A percentile compares a stretch with the other conserved stretches of the same genome.
Conservation (phyloP, 495 filamentous ascomycete species). For the Penicillium manginii region DNA sequence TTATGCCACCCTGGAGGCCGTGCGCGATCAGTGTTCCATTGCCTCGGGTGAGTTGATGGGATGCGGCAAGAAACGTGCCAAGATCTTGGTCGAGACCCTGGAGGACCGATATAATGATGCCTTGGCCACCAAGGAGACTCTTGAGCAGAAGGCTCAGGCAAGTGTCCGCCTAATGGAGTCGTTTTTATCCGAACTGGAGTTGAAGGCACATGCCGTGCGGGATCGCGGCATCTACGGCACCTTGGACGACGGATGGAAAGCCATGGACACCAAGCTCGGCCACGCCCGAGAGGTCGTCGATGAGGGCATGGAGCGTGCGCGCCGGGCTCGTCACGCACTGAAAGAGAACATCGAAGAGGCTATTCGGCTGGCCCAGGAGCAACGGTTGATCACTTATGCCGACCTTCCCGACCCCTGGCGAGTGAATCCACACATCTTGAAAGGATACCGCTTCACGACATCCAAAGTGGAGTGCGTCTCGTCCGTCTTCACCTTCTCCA, state of each 20-base stretch:
- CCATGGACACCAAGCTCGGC: slow-evolving; percentile 73
- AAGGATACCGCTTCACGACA: slow-evolving; percentile 90
- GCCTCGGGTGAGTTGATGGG: slow-evolving; percentile 92
- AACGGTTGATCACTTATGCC: slow-evolving; percentile 83
- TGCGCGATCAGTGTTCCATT: slow-evolving; percentile 83
- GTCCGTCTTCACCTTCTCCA: slow-evolving; percentile 81
- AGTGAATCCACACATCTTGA: slow-evolving; percentile 89
- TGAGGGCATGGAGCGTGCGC: slow-evolving; percentile 79
- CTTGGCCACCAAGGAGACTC: slow-evolving; percentile 79
- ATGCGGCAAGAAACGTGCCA: slow-evolving; percentile 79
- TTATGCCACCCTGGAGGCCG: slow-evolving; percentile 82
- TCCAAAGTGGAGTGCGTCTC: slow-evolving; percentile 83
- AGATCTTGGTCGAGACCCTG: slow-evolving; percentile 91
- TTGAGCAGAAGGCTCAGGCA: slow-evolving; percentile 88
- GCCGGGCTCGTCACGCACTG: slow-evolving; percentile 73
- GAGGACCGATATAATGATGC: slow-evolving; percentile 88
- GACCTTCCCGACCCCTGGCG: slow-evolving; percentile 92
- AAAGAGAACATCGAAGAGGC: slow-evolving; percentile 81
- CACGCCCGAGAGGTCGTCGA: slow-evolving; percentile 80
- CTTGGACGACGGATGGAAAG: slow-evolving; percentile 71
- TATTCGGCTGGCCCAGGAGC: slow-evolving; percentile 75
- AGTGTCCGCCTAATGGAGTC: slow-evolving; percentile 85
- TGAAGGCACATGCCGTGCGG: slow-evolving; percentile 73
- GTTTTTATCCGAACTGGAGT: slow-evolving; percentile 82
- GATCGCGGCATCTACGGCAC: slow-evolving; percentile 60